A percentile compares a stretch with the other conserved stretches of the same genome.
phyloP scores from a whole-genome alignment of 2,329 filamentous ascomycete genomes.

The Amylocarpus encephaloides region DNA sequence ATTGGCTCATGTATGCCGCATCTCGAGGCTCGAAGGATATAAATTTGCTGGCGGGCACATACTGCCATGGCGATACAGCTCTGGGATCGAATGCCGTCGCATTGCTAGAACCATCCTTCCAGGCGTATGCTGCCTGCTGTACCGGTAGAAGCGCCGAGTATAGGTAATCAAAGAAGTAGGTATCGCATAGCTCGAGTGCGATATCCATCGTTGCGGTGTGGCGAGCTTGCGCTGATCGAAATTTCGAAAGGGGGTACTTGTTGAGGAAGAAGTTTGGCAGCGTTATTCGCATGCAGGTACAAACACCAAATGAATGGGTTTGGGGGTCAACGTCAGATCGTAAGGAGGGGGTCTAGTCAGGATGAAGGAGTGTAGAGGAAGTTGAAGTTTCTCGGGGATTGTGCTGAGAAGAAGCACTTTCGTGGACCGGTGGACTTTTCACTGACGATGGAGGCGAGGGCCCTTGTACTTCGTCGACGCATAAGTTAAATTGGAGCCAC shows the following conservation, averaged over 20 bases:
- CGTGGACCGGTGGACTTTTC: too few species aligned
- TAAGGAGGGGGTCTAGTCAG: too few species aligned
- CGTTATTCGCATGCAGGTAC: neutral
- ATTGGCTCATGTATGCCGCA: slow-evolving; percentile 73
- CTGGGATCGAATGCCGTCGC: slow-evolving; percentile 50
- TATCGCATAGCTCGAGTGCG: slow-evolving; percentile 79
- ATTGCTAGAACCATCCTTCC: slow-evolving; percentile 40
- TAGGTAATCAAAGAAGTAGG: slow-evolving; percentile 70
- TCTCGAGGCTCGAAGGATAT: slow-evolving; percentile 63
- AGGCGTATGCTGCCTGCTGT: slow-evolving; percentile 46
- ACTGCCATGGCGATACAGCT: slow-evolving; percentile 57
- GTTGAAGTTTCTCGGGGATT: too few species aligned
- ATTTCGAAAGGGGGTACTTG: slow-evolving; percentile 2
- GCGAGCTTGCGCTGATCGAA: slow-evolving; percentile 8
- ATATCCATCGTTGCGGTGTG: slow-evolving; percentile 68
- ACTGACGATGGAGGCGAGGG: too few species aligned
- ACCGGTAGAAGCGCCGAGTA: slow-evolving; percentile 69
- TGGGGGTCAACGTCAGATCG: neutral
- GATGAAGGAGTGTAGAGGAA: too few species aligned
- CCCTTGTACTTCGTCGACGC: too few species aligned
- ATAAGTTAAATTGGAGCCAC: too few species aligned
- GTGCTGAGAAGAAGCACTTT: too few species aligned
- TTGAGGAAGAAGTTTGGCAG: neutral
- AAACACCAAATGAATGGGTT: slow-evolving; percentile 19
- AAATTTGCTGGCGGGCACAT: slow-evolving; percentile 65